These are phyloP conservation scores for Tetracladium maxilliforme DNA, from an alignment of 2,329 filamentous ascomycete genomes.

Conservation along the genomic window DNA sequence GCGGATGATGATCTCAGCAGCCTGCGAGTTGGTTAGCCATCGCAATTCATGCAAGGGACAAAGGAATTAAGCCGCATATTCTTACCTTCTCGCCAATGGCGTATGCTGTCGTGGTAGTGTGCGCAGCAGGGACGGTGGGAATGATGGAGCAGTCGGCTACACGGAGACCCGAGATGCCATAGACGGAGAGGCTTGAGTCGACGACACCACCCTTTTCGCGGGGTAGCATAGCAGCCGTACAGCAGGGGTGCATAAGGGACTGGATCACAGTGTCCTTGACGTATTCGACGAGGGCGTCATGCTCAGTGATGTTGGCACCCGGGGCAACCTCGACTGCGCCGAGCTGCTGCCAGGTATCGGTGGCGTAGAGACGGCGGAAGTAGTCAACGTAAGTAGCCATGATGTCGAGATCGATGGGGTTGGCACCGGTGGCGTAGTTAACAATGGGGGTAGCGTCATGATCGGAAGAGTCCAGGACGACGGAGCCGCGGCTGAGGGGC, in stretches of 20 bases:
- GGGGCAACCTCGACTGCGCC: constrained; percentile 14
- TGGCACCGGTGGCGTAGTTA: constrained; percentile 17
- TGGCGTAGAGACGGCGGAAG: constrained; percentile 12
- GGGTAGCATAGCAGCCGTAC: constrained; percentile 10
- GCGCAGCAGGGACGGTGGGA: constrained; percentile 10
- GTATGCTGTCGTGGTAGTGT: constrained; percentile 10
- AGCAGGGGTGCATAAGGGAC: constrained; percentile 24
- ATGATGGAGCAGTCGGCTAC: constrained; percentile 11
- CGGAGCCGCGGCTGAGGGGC: constrained; percentile 19
- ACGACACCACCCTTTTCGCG: constrained; percentile 11
- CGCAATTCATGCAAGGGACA: too few relatives aligned
- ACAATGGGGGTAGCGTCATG: constrained; percentile 13
- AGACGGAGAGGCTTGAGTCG: constrained; percentile 10
- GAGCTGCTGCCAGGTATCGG: constrained; percentile 12
- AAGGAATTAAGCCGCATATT: too few relatives aligned
- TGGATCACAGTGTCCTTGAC: constrained; percentile 13
- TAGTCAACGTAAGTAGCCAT: constrained; percentile 16
- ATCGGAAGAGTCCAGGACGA: constrained; percentile 12
- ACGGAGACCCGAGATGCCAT: constrained; percentile 10
- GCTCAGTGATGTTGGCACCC: constrained; percentile 10
- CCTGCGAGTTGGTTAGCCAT: too few relatives aligned
- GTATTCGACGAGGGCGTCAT: constrained; percentile 10
- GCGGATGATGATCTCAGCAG: too few relatives aligned
- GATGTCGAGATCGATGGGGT: constrained; percentile 20
- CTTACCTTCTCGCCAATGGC: constrained; percentile 11